Evolutionary conservation across 441 rosid species (phyloP).

Genomic region (Pelargonium cotyledonis): DNA sequence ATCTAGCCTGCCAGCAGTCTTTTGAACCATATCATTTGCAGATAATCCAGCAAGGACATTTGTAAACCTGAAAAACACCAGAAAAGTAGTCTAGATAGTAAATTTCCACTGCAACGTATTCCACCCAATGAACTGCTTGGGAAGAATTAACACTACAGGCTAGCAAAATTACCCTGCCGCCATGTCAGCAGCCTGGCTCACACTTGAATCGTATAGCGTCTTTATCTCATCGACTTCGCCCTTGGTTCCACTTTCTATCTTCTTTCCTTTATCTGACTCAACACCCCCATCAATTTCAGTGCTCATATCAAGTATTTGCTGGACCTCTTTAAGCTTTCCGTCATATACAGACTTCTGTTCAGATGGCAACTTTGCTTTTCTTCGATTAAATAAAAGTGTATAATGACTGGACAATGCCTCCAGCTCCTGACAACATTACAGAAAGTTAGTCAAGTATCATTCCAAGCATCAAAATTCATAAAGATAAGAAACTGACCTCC

Average conservation of each 20-base stretch:
- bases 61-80: slow-evolving; percentile 56
- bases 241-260: slow-evolving; percentile 54
- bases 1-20: slow-evolving; percentile 81
- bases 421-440: slow-evolving; percentile 60
- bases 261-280: slow-evolving; percentile 78
- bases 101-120: neutral
- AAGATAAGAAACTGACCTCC: slow-evolving; percentile 50
- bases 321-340: slow-evolving; percentile 76
- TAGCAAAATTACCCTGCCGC: slow-evolving; percentile 69
- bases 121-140: neutral
- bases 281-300: slow-evolving; percentile 45
- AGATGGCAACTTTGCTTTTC: slow-evolving; percentile 69
- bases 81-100: slow-evolving; percentile 9
- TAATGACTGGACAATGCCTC: slow-evolving; percentile 88
- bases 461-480: slow-evolving; percentile 17
- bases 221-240: slow-evolving; percentile 70
- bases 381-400: slow-evolving; percentile 71
- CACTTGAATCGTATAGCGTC: slow-evolving; percentile 64
- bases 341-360: slow-evolving; percentile 70
- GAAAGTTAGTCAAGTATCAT: slow-evolving; percentile 13
- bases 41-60: slow-evolving; percentile 59
- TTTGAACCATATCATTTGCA: slow-evolving; percentile 65
- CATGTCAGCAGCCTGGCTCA: slow-evolving; percentile 95
- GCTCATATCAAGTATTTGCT: slow-evolving; percentile 58
- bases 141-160: neutral